Evolutionary conservation across 2,329 filamentous ascomycete genomes (phyloP).

Genomic region (Fusarium hainanense): DNA sequence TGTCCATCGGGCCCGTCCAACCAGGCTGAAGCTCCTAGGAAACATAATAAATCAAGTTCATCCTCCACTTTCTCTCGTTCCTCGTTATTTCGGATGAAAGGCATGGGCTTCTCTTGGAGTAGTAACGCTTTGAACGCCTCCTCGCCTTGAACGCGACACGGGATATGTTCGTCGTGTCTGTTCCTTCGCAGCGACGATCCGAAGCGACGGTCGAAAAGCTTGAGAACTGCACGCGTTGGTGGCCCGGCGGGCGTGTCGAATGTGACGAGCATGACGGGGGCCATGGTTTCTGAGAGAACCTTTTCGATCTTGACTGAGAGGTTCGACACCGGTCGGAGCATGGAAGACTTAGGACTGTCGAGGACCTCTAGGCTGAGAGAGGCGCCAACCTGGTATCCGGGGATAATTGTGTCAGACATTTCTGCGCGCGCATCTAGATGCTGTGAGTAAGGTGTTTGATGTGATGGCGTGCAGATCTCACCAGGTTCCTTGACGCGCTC

Average conservation of each 20-base stretch:
- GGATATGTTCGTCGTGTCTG: rapidly evolving
- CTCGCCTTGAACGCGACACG: neutral
- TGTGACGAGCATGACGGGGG: neutral
- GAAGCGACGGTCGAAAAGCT: neutral
- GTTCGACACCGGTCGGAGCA: neutral
- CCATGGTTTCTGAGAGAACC: neutral
- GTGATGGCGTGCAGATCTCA: too few relatives aligned
- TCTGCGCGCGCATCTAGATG: neutral
- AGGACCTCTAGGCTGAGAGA: neutral
- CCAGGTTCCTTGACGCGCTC: too few relatives aligned
- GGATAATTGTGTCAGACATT: neutral
- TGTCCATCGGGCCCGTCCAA: neutral
- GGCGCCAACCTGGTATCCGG: neutral
- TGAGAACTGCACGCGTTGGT: neutral
- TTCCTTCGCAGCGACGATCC: neutral
- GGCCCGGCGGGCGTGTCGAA: too few relatives aligned
- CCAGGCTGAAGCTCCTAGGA: neutral
- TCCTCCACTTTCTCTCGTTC: neutral
- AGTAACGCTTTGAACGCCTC: neutral
- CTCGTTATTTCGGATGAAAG: neutral
- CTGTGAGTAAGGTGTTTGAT: too few relatives aligned
- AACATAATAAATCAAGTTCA: rapidly evolving
- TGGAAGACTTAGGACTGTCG: neutral
- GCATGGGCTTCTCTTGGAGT: rapidly evolving
- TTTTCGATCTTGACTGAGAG: neutral